Conservation (phyloP, 73 alveolate genomes). For the Halteria grandinella region DNA sequence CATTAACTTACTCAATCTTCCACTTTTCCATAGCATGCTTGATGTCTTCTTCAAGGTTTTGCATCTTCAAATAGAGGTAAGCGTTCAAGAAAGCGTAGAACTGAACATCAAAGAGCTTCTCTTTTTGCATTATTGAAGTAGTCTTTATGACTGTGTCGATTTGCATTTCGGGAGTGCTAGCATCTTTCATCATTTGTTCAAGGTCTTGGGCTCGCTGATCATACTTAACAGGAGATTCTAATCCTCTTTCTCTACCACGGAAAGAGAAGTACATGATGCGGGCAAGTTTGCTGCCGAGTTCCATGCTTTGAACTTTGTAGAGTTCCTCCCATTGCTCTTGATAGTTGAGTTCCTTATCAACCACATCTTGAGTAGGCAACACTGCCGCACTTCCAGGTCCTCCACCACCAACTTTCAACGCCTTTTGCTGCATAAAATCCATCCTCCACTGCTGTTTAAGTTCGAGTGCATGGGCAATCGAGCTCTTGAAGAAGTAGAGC, state of each 20-base stretch:
- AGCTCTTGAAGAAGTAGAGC: background rate
- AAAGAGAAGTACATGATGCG: background rate
- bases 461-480: constrained; percentile 3
- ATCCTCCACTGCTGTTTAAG: constrained; percentile 1
- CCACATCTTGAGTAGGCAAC: background rate
- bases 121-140: background rate
- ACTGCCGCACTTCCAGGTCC: background rate
- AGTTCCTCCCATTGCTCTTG: constrained; percentile 11
- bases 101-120: background rate
- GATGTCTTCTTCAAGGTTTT: no score
- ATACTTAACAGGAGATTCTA: background rate
- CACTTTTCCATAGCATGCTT: no score
- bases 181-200: background rate
- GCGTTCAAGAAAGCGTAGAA: constrained; percentile 30
- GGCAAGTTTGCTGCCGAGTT: background rate
- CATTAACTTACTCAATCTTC: no score
- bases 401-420: background rate
- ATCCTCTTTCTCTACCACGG: background rate
- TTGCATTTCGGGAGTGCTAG: background rate
- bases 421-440: constrained; percentile 13
- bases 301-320: background rate
- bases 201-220: constrained; percentile 8
- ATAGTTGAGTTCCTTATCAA: background rate
- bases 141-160: background rate
- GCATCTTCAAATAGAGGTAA: no score